phyloP scores from a whole-genome alignment of 208 protist species.

The Crithidia mellificae region DNA sequence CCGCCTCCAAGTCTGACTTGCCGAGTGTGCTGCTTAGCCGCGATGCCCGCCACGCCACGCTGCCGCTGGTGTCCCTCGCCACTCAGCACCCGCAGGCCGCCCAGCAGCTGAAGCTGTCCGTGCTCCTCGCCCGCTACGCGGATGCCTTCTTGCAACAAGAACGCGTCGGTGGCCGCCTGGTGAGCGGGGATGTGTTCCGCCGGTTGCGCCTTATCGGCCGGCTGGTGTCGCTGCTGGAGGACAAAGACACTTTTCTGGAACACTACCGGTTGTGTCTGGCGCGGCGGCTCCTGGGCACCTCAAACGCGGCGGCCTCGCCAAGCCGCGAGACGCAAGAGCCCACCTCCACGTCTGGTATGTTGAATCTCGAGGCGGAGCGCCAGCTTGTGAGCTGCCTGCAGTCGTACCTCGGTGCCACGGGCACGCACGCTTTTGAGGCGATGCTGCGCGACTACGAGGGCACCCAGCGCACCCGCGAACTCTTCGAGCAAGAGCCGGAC shows the following conservation, averaged over 20 bases:
- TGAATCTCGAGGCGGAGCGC: constrained; percentile 54
- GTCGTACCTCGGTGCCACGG: constrained; percentile 38
- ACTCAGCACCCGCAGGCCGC: constrained; percentile 16
- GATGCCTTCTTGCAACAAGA: constrained; percentile 39
- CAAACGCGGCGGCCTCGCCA: background rate
- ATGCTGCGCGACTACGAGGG: constrained; percentile 71
- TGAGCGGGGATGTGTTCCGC: constrained; percentile 18
- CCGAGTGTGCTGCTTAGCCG: constrained; percentile 56
- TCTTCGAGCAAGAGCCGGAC: constrained; percentile 33
- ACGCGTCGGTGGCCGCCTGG: constrained; percentile 20
- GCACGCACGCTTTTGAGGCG: constrained; percentile 51
- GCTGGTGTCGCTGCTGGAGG: constrained; percentile 52
- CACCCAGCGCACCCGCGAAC: constrained; percentile 24
- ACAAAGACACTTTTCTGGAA: constrained; percentile 71
- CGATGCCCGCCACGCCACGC: constrained; percentile 38
- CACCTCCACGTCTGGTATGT: background rate
- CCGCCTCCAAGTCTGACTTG: constrained; percentile 14
- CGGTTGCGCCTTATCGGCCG: constrained; percentile 33
- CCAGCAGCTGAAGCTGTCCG: constrained; percentile 35
- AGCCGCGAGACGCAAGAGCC: background rate
- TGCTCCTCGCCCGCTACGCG: constrained; percentile 55
- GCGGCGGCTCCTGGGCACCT: constrained; percentile 47
- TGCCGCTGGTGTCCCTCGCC: constrained; percentile 35
- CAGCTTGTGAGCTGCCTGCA: constrained; percentile 51
- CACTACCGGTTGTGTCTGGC: constrained; percentile 52